Evolutionary conservation across 805 yeast genomes (phyloP).

Genomic region (Teunomyces gatunensis): DNA sequence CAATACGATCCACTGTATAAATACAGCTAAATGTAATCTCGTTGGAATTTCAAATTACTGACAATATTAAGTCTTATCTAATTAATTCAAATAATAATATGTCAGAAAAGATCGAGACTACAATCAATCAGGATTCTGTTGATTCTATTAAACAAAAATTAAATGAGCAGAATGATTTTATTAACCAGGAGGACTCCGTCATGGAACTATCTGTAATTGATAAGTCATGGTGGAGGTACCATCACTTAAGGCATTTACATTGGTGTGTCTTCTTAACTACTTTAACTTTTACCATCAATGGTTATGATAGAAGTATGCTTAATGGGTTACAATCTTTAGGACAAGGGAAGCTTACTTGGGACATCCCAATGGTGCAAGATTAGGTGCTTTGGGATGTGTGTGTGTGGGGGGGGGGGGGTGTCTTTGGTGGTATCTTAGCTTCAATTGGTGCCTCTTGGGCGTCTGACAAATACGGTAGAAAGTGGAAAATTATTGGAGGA

Average conservation of each 20-base stretch:
- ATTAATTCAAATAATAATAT: slow-evolving; percentile 15
- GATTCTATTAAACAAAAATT: not conserved
- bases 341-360: slow-evolving; percentile 36
- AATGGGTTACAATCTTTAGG: slow-evolving; percentile 49
- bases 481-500: slow-evolving; percentile 25
- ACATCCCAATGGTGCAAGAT: slow-evolving; percentile 16
- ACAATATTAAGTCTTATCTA: not conserved
- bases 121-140: slow-evolving; percentile 2
- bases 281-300: slow-evolving; percentile 44
- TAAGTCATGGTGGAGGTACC: slow-evolving; percentile 31
- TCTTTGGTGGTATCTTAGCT: slow-evolving; percentile 39
- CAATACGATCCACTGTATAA: not conserved
- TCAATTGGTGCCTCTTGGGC: slow-evolving; percentile 26
- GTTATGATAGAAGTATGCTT: slow-evolving; percentile 34
- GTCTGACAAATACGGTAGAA: slow-evolving; percentile 43
- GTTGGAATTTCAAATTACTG: no score
- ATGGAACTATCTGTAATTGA: slow-evolving; percentile 9
- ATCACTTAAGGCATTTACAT: slow-evolving; percentile 39
- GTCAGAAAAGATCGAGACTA: not conserved
- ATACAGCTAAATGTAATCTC: not conserved
- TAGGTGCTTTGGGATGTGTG: slow-evolving; percentile 22
- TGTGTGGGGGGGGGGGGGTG: no score
- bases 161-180: not conserved
- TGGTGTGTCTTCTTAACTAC: slow-evolving; percentile 39
- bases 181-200: not conserved